Base-by-base conservation (phyloP, 768 basidiomycete species). In the Leucocoprinus birnbaumii region DNA sequence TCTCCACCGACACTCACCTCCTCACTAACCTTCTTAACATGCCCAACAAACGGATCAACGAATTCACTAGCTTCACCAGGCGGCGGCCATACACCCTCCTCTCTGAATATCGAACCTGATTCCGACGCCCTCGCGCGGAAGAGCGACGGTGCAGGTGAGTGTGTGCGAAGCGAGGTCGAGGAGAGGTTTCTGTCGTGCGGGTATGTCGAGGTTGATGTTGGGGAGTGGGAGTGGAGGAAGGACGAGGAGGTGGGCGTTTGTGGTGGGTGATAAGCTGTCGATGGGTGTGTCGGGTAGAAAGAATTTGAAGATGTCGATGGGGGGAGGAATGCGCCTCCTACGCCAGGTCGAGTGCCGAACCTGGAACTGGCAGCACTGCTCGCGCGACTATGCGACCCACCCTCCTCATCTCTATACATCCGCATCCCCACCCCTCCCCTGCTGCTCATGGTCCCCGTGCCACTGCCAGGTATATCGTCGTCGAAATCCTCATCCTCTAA, bases 91-190 rank as follows among this genome's bases (percentile, higher is more conserved):
- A 78, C 71, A 3, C 40, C 47, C 13, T 79, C 75, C 48, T 80
- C 80, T 16, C 70, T 68, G 63, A 80, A 80, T 34, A 77, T 68
- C 0, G 78, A 79, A 1, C 77, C 78, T 2, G 72, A 64, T 35
- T 79, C 77, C 2, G 78, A 71, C 3, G 66, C 70, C 5, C 74
- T 66, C 2, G 74, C 65, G 26, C 72, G 72, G 42, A 75, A 65
- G 24, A 76, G 61, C 6, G 73, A 69, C 0, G 71, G 73, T 0
- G 72, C 59, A n/a, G 72, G 66, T 0, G 74, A 71, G 45, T 34
- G 16, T 10, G 4, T 7, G 3, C 38, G 9, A 3, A 76, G 61
- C 4, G 73, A 68, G 0, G 70, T 72, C 0, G 72, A 59, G 16
- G 72, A 66, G 0, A 73, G 70, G 11, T 31, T n/a, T n/a, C n/a